Evolutionary conservation across 768 basidiomycete species (phyloP), one percentile per base, ranked within the genome.

Genomic region (Mycena polygramma): DNA sequence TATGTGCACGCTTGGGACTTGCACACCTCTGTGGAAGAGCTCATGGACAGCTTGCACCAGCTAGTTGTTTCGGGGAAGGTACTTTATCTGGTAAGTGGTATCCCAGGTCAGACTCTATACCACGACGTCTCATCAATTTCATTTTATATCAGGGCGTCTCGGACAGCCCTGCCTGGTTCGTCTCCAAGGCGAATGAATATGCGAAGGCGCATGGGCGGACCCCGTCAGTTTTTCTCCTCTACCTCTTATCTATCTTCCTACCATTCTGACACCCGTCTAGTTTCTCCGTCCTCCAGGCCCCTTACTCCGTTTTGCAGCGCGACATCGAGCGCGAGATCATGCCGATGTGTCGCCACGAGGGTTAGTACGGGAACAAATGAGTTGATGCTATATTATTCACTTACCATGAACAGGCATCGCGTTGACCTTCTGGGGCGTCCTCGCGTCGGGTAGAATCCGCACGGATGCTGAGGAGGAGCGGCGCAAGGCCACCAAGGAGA

Each of bases 1-100:
- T 89, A 90, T 68, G 74, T 88, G 4, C 89, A 89, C 73, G 85
- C 81, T 78, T 83, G 84, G 87, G 86, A 87, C 64, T 84, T 79
- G 69, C 77, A 81, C 9, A 85, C 84, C 10, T 81, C 80, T 9
- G 78, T 86, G 20, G 78, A 82, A 49, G 87, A 88, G 74, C 68
- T 86, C 24, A 85, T 86, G 87, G 81, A 82, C 45, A 73, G 76
- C n/a, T 74, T 88, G 15, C 83, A 87, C 73, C 76, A 75, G 19
- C 75, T 87, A 30, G 83, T 86, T 55, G 77, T 77, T 30, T 73
- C 76, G 39, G 84, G 84, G 30, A 87, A 86, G 69, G 84, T 85
- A 13, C 77, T 83, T n/a, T 86, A 86, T 59, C 75, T 85, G 13
- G 59, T 66, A 8, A 55, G 53, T 24, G 8, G 3, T n/a, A 20